These are phyloP conservation scores for Arthrinium puccinioides DNA, from an alignment of 2,329 filamentous ascomycete genomes.

Conservation along the genomic window DNA sequence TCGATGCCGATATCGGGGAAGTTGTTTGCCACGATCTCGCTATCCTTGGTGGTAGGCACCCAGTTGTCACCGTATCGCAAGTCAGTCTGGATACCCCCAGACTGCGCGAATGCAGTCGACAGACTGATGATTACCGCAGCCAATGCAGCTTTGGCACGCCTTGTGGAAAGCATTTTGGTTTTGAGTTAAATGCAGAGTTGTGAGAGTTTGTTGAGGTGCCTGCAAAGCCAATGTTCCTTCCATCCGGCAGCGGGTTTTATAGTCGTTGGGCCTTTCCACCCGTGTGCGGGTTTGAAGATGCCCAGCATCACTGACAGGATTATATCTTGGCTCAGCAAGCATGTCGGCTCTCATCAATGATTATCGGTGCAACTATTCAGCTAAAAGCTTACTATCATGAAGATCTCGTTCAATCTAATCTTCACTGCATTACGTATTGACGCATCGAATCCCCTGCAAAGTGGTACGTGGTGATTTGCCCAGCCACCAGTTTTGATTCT, in stretches of 20 bases:
- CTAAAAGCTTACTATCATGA: no score
- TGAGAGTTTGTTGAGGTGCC: background rate
- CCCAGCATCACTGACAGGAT: background rate
- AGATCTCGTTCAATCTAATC: no score
- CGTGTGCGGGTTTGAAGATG: no score
- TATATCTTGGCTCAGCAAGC: background rate
- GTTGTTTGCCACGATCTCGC: conserved; percentile 18
- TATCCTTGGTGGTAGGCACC: conserved; percentile 16
- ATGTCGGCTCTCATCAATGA: background rate
- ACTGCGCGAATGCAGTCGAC: background rate
- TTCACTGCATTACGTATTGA: no score
- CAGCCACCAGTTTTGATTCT: background rate
- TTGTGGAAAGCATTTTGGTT: background rate
- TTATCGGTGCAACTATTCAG: background rate
- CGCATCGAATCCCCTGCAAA: no score
- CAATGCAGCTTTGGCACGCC: background rate
- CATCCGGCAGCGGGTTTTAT: no score
- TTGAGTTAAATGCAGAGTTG: background rate
- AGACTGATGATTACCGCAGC: background rate
- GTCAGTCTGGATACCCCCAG: conserved; percentile 3
- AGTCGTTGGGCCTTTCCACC: background rate
- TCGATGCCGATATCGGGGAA: conserved; percentile 21
- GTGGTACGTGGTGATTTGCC: no score
- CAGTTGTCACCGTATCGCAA: conserved; percentile 17
- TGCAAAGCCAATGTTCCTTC: background rate